These are phyloP conservation scores for Podaxis carcinomalis DNA, from an alignment of 768 basidiomycete genomes.

Conservation along the genomic window DNA sequence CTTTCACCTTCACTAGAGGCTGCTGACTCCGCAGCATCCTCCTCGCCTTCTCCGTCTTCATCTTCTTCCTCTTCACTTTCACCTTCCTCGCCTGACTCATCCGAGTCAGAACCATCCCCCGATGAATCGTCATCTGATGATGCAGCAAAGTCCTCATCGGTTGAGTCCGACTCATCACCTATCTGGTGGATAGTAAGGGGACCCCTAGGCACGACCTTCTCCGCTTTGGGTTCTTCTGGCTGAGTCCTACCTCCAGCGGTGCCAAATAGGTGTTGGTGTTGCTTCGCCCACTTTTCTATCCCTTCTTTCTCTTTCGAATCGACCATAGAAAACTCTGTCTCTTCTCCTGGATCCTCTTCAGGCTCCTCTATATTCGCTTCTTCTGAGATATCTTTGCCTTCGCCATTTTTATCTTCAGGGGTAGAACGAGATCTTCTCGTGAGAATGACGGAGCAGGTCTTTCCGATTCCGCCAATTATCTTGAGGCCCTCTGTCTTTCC, in stretches of 20 bases:
- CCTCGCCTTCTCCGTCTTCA: conserved; percentile 24
- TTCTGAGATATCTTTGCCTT: conserved; percentile 21
- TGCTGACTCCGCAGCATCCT: conserved; percentile 23
- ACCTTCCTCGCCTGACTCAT: conserved; percentile 21
- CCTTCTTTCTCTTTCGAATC: conserved; percentile 66
- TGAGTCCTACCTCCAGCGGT: conserved; percentile 21
- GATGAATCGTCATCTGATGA: conserved; percentile 25
- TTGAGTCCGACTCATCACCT: conserved; percentile 34
- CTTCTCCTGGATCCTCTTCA: conserved; percentile 43
- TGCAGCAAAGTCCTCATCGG: conserved; percentile 41
- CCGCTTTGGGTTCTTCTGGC: conserved; percentile 12
- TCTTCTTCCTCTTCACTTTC: conserved; percentile 25
- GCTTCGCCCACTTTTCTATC: conserved; percentile 62
- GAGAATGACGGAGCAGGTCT: conserved; percentile 62
- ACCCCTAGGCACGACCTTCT: conserved; percentile 14
- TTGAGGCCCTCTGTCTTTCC: conserved; percentile 44
- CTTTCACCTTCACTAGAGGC: conserved; percentile 27
- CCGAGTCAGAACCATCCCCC: conserved; percentile 19
- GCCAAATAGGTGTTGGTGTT: conserved; percentile 55
- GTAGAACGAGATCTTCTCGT: conserved; percentile 26
- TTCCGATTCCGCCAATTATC: conserved; percentile 58
- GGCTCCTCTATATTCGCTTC: conserved; percentile 24
- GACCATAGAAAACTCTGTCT: conserved; percentile 69
- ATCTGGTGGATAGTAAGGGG: conserved; percentile 28
- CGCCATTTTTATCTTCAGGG: conserved; percentile 16